A percentile compares a stretch with the other conserved stretches of the same genome.
These are phyloP conservation scores for Brachypodium distachyon DNA, from an alignment of 202 grass and related monocot species.

Conservation along the genomic window DNA sequence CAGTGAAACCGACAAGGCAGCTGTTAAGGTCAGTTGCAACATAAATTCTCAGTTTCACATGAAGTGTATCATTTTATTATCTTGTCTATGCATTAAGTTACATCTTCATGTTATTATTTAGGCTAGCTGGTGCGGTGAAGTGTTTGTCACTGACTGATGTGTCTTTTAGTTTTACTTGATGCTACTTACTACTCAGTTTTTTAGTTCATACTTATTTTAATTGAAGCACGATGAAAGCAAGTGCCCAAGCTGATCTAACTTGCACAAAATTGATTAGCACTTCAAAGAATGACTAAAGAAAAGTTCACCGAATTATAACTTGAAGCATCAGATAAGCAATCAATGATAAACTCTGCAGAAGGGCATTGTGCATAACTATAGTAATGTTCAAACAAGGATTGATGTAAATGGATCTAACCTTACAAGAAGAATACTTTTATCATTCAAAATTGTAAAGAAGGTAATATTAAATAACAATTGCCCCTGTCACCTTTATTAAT, in stretches of 20 bases:
- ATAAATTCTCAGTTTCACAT: not conserved
- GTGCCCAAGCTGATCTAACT: not conserved
- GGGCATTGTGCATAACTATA: not conserved
- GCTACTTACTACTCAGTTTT: not conserved
- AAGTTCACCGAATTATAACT: not conserved
- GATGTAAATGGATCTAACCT: not conserved
- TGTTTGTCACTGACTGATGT: not conserved
- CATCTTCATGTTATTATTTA: not conserved
- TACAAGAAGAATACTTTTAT: not conserved
- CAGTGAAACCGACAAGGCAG: slow-evolving; percentile 67
- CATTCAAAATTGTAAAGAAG: not conserved
- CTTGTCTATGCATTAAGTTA: slow-evolving; percentile 11
- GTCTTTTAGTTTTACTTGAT: not conserved
- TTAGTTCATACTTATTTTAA: not conserved
- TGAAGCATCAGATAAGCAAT: slow-evolving; percentile 8
- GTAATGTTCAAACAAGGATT: not conserved
- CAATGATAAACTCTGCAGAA: not conserved
- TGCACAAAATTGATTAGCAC: not conserved
- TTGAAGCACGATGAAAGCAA: slow-evolving; percentile 2
- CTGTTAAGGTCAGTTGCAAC: slow-evolving; percentile 53
- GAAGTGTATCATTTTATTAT: not conserved
- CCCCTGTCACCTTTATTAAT: not conserved
- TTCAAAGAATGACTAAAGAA: not conserved
- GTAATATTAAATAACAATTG: not conserved
- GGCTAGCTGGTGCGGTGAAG: slow-evolving; percentile 1